Evolutionary conservation across 2,329 filamentous ascomycete species (phyloP).

Genomic region (Xylariales sp.): DNA sequence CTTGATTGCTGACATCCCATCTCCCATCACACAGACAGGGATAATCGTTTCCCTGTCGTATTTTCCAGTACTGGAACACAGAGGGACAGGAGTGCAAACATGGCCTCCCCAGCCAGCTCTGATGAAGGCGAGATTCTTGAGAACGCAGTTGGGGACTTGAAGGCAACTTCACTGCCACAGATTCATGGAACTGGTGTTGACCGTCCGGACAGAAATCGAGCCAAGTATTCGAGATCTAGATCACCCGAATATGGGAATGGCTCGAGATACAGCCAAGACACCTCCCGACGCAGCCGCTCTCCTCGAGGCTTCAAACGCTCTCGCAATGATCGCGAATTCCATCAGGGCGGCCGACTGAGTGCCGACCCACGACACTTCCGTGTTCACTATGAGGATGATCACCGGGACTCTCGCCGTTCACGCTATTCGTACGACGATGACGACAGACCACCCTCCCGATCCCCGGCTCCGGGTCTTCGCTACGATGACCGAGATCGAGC

Average conservation of each 20-base stretch:
- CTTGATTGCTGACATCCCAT: constrained; percentile 24
- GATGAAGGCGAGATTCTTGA: constrained; percentile 87
- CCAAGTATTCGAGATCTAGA: constrained; percentile 49
- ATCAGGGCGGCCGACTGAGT: constrained; percentile 34
- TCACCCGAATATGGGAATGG: constrained; percentile 45
- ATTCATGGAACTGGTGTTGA: constrained; percentile 81
- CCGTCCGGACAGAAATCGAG: constrained; percentile 79
- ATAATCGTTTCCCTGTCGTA: constrained; percentile 12
- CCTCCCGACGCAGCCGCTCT: constrained; percentile 50
- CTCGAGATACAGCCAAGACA: constrained; percentile 36
- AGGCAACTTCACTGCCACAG: constrained; percentile 84
- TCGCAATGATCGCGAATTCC: constrained; percentile 56
- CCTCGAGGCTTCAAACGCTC: constrained; percentile 64
- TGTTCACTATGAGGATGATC: constrained; percentile 56
- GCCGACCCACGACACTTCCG: constrained; percentile 57
- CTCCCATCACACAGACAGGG: constrained; percentile 19
- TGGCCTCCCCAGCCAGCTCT: constrained; percentile 52
- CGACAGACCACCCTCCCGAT: constrained; percentile 44
- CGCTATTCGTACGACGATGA: constrained; percentile 53
- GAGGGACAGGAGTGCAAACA: constrained; percentile 20
- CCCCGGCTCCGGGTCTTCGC: constrained; percentile 30
- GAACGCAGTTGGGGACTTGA: constrained; percentile 48
- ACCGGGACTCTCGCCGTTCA: constrained; percentile 41
- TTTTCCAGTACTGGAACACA: constrained; percentile 18
- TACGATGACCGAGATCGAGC: constrained; percentile 50